Evolutionary conservation across 495 filamentous ascomycete genomes (phyloP).

Genomic region (Ramalina intermedia): DNA sequence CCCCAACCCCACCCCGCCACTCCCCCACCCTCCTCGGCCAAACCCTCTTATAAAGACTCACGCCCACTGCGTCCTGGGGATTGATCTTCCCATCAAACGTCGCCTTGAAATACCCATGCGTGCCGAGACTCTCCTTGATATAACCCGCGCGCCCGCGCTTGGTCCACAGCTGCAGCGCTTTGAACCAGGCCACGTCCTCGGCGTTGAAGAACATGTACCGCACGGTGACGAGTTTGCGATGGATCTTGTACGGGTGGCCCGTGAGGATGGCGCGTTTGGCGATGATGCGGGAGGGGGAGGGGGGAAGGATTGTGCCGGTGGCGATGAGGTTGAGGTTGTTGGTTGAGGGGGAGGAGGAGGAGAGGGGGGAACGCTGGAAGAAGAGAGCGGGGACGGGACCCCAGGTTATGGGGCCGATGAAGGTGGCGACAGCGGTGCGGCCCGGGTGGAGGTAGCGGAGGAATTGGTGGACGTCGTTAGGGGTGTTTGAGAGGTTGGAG

Average conservation of each 20-base stretch:
- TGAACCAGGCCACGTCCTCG: conserved; percentile 93
- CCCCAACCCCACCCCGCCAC: conserved; percentile 7
- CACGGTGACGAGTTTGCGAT: conserved; percentile 89
- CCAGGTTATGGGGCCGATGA: conserved; percentile 84
- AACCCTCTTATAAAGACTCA: conserved; percentile 86
- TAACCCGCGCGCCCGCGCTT: conserved; percentile 73
- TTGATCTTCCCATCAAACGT: conserved; percentile 93
- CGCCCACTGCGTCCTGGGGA: conserved; percentile 81
- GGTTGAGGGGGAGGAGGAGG: conserved; percentile 3
- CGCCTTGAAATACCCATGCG: conserved; percentile 98
- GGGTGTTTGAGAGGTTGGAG: conserved; percentile 66
- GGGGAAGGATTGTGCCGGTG: conserved; percentile 70
- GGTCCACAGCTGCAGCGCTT: conserved; percentile 89
- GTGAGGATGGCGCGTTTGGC: conserved; percentile 91
- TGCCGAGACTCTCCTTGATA: conserved; percentile 87
- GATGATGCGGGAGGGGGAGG: conserved; percentile 65
- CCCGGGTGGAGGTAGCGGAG: conserved; percentile 87
- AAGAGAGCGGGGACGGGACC: conserved; percentile 78
- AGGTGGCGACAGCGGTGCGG: conserved; percentile 77
- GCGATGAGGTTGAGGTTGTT: conserved; percentile 54
- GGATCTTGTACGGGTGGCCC: conserved; percentile 94
- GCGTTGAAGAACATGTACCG: conserved; percentile 99
- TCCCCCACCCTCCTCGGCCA: conserved; percentile 55
- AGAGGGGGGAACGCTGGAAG: conserved; percentile 38
- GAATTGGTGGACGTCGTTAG: conserved; percentile 94